Base-by-base conservation (phyloP, 495 filamentous ascomycete species). In the Lasiosphaeria hispida region DNA sequence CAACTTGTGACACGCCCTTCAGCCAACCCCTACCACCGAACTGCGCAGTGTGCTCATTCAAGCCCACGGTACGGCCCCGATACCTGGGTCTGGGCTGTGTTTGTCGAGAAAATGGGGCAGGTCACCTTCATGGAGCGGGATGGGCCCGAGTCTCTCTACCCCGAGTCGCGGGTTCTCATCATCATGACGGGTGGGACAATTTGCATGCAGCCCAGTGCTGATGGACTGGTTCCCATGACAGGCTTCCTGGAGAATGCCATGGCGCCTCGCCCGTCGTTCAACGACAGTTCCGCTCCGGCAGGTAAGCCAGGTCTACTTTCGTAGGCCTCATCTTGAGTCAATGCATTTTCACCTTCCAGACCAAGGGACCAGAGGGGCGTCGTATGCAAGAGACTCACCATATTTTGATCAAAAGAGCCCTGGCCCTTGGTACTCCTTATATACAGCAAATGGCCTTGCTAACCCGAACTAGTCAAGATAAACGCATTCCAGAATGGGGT, bases 151-250 rank as follows among this genome's bases (percentile, higher is more conserved):
- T 40, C 69, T 36, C 71, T 60, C 33, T 75, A 72, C 58, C 83
- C 84, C 1, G 92, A 96, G 70, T 89, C 90, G 0, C 78, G 91
- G 55, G 89, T 96, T 7, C 77, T 96, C 55, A 87, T 96, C 58
- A 90, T 96, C 73, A 93, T 93, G 82, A 96, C 92, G 11, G 92
- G 94, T 45, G 94, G 94, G 15, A 97, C 94, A 1, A 97, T 98
- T 55, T 97, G 92, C 73, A 98, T 98, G 94, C 82, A 83, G 65
- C 83, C 79, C 10, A 87, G 84, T 3, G 77, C 80, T 0, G 80
- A 84, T 48, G 88, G 85, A 7, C 77, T 88, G 52, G 71, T 88
- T 8, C 88, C 90, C 15, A 89, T 89, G 11, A 77, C 84, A 65
- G 90, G 89, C 0, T 98, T 98, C 65, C 80, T 96, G 30, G 79